A percentile compares a stretch with the other conserved stretches of the same genome.
These are phyloP conservation scores for Neonectria magnoliae DNA, from an alignment of 2,329 filamentous ascomycete species.

Conservation along the genomic window DNA sequence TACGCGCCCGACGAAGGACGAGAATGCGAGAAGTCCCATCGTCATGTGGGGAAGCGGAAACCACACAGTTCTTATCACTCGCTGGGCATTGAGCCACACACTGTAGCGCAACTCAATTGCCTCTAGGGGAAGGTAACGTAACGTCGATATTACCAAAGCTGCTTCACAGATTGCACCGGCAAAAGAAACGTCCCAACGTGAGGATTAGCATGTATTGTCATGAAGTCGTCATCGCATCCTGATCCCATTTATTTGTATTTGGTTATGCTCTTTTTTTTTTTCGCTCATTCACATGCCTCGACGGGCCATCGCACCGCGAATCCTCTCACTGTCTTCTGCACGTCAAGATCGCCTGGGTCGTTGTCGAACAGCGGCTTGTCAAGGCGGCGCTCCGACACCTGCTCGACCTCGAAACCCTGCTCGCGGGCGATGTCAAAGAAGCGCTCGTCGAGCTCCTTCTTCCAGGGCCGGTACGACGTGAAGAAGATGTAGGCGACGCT, in stretches of 20 bases:
- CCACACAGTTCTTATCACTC: constrained; percentile 10
- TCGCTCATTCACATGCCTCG: constrained; percentile 39
- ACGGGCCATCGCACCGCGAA: constrained; percentile 76
- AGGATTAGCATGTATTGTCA: constrained; percentile 10
- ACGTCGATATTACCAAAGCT: constrained; percentile 21
- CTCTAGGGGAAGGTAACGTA: no score
- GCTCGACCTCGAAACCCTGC: constrained; percentile 78
- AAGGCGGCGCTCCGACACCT: constrained; percentile 83
- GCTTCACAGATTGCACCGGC: constrained; percentile 2
- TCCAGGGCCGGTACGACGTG: constrained; percentile 92
- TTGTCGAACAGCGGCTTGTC: constrained; percentile 90
- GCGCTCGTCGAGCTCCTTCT: constrained; percentile 82
- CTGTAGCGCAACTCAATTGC: constrained; percentile 19
- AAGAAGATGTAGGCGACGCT: constrained; percentile 88
- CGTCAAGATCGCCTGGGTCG: constrained; percentile 83
- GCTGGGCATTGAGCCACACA: constrained; percentile 27
- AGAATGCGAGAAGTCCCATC: constrained; percentile 15
- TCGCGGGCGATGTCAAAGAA: constrained; percentile 84
- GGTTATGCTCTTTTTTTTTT: not conserved
- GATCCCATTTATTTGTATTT: constrained; percentile 1
- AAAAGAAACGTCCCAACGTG: not conserved
- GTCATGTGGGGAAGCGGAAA: constrained; percentile 35
- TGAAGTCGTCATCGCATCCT: constrained; percentile 10
- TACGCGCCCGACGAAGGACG: not conserved
- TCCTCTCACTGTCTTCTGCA: constrained; percentile 84